A percentile compares a stretch with the other conserved stretches of the same genome.
Evolutionary conservation across 1,139 yeast species (phyloP).

Genomic region (Lizanozyma gosingica): DNA sequence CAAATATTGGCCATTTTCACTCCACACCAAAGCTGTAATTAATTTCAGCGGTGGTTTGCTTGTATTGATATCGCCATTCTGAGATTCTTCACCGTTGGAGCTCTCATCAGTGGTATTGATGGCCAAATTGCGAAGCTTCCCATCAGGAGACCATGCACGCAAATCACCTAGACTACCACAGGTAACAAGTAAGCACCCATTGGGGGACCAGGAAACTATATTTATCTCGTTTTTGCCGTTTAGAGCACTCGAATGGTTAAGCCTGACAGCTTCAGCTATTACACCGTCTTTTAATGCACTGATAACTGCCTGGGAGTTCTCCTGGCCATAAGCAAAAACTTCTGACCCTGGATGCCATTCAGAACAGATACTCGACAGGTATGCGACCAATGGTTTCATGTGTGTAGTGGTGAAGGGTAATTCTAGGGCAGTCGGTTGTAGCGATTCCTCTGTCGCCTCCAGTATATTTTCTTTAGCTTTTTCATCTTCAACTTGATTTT

Average conservation of each 20-base stretch:
- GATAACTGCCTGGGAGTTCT: constrained; percentile 26
- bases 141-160: constrained; percentile 61
- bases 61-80: constrained; percentile 4
- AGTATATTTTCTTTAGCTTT: constrained; percentile 1
- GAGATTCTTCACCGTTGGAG: constrained; percentile 6
- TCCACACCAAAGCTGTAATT: constrained; percentile 26
- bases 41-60: constrained; percentile 1
- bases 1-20: constrained; percentile 25
- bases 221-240: constrained; percentile 22
- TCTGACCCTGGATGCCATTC: constrained; percentile 33
- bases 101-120: constrained; percentile 20
- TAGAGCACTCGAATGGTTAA: constrained; percentile 23
- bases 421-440: background rate
- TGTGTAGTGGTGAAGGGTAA: constrained; percentile 13
- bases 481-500: too few relatives aligned
- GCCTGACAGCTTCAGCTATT: constrained; percentile 27
- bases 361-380: constrained; percentile 21
- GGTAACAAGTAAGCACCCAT: constrained; percentile 48
- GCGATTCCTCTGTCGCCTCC: background rate
- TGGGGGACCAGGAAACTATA: constrained; percentile 54
- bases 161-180: constrained; percentile 57
- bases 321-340: constrained; percentile 31
- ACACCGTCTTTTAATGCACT: constrained; percentile 22
- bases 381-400: constrained; percentile 15
- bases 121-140: constrained; percentile 47